Conservation (phyloP, 495 filamentous ascomycete genomes). For the Thermochaetoides thermophila region DNA sequence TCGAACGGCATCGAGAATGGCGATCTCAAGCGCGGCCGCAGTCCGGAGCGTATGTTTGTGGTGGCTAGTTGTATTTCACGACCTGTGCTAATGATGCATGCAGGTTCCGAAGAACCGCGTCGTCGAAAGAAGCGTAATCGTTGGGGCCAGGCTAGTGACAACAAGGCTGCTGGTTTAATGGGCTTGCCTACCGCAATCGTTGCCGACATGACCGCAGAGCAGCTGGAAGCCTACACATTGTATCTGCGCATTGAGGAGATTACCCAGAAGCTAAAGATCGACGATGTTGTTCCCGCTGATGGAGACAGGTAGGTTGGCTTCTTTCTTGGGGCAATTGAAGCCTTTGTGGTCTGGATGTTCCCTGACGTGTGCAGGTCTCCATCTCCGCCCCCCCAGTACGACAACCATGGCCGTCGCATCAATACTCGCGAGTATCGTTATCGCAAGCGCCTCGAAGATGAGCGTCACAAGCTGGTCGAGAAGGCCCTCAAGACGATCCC, state of each 20-base stretch:
- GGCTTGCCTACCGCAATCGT: slow-evolving; percentile 91
- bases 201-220: slow-evolving; percentile 93
- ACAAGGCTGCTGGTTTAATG: slow-evolving; percentile 96
- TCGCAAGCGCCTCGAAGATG: slow-evolving; percentile 91
- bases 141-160: slow-evolving; percentile 91
- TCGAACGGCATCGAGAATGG: slow-evolving; percentile 13
- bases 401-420: slow-evolving; percentile 95
- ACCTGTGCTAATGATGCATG: neutral
- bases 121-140: slow-evolving; percentile 94
- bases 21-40: slow-evolving; percentile 41
- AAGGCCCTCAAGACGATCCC: slow-evolving; percentile 97
- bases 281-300: slow-evolving; percentile 92
- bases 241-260: slow-evolving; percentile 97
- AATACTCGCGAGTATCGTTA: slow-evolving; percentile 97
- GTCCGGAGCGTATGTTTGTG: slow-evolving; percentile 28
- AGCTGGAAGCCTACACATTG: slow-evolving; percentile 89
- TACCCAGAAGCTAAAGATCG: slow-evolving; percentile 94
- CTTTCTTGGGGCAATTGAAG: too few relatives aligned
- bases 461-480: slow-evolving; percentile 93
- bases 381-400: slow-evolving; percentile 91
- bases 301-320: slow-evolving; percentile 61
- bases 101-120: slow-evolving; percentile 37
- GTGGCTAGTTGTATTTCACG: neutral
- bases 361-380: slow-evolving; percentile 52
- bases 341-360: neutral